These are phyloP conservation scores for Xylaria bambusicola DNA, from an alignment of 495 filamentous ascomycete species.

Conservation along the genomic window DNA sequence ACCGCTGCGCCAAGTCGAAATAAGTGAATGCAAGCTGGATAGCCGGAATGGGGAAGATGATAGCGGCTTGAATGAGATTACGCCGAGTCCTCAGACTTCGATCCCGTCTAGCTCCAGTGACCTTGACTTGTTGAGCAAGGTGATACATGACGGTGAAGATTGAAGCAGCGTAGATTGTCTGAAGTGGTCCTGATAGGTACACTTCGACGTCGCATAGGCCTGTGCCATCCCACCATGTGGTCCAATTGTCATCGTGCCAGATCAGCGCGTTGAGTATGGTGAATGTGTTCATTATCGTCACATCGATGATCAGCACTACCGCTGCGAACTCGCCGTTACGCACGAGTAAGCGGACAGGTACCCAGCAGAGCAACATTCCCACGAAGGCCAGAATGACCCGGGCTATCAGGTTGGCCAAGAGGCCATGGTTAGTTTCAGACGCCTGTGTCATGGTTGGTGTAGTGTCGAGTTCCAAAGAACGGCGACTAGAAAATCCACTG, in stretches of 20 bases:
- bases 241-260: slow-evolving; percentile 74
- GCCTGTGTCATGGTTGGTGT: slow-evolving; percentile 1
- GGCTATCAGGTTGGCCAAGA: slow-evolving; percentile 44
- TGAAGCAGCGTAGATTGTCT: slow-evolving; percentile 63
- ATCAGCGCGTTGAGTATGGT: slow-evolving; percentile 76
- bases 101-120: slow-evolving; percentile 53
- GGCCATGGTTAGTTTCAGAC: slow-evolving; percentile 19
- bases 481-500: no score
- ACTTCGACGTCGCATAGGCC: slow-evolving; percentile 83
- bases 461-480: neutral
- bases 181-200: slow-evolving; percentile 57
- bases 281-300: slow-evolving; percentile 64
- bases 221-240: slow-evolving; percentile 68
- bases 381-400: slow-evolving; percentile 57
- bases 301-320: slow-evolving; percentile 63
- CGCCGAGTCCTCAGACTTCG: slow-evolving; percentile 55
- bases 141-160: slow-evolving; percentile 74
- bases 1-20: slow-evolving; percentile 69
- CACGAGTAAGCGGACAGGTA: slow-evolving; percentile 57
- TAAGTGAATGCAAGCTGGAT: slow-evolving; percentile 68
- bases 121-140: slow-evolving; percentile 71
- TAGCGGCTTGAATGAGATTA: slow-evolving; percentile 55
- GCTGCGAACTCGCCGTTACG: slow-evolving; percentile 64
- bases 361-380: slow-evolving; percentile 58
- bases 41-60: slow-evolving; percentile 70